phyloP scores from a whole-genome alignment of 2,329 filamentous ascomycete genomes.

The Xylariales sp. region DNA sequence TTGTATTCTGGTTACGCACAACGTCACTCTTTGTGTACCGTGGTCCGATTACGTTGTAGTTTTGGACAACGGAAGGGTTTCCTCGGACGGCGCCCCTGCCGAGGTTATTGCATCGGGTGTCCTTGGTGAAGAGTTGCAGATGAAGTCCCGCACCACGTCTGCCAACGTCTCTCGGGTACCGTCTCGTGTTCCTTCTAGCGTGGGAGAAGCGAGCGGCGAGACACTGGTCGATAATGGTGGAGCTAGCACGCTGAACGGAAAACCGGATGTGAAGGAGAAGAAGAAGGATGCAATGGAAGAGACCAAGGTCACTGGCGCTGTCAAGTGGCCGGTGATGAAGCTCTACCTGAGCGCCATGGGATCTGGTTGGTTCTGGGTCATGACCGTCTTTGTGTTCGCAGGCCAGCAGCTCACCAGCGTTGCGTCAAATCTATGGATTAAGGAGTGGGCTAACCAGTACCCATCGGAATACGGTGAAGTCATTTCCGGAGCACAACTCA shows the following conservation, averaged over 20 bases:
- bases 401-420: conserved; percentile 82
- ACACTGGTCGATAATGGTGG: conserved; percentile 51
- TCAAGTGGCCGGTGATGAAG: conserved; percentile 81
- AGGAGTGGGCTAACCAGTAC: conserved; percentile 92
- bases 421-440: conserved; percentile 90
- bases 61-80: conserved; percentile 80
- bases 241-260: conserved; percentile 41
- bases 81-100: conserved; percentile 69
- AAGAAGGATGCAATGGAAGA: conserved; percentile 61
- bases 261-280: conserved; percentile 40
- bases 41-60: conserved; percentile 76
- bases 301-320: conserved; percentile 76
- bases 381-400: conserved; percentile 70
- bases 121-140: conserved; percentile 79
- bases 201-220: conserved; percentile 58
- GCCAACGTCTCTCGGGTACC: conserved; percentile 65
- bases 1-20: conserved; percentile 94
- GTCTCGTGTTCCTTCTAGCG: conserved; percentile 73
- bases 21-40: conserved; percentile 81
- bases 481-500: conserved; percentile 27
- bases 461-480: conserved; percentile 39
- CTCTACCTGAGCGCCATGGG: conserved; percentile 91
- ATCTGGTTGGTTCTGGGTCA: conserved; percentile 91
- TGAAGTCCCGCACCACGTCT: conserved; percentile 64
- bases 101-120: conserved; percentile 83